phyloP scores from a whole-genome alignment of 164 flowering plant species.

The Pachysandra terminalis region DNA sequence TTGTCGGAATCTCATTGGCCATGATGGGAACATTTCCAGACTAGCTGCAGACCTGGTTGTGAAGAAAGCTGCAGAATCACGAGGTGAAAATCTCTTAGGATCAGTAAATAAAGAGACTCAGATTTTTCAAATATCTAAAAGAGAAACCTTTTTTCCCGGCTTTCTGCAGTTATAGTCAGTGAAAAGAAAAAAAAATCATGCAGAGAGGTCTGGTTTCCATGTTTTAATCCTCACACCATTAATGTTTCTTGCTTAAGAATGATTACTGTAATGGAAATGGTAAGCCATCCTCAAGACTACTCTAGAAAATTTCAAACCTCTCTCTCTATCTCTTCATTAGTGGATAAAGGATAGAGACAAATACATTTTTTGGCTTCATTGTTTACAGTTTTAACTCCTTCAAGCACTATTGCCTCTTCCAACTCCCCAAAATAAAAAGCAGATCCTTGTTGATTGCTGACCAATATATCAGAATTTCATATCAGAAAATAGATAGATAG shows the following conservation, averaged over 20 bases:
- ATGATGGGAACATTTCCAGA: conserved; percentile 94
- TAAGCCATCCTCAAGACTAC: conserved; percentile 20
- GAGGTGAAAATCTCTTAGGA: conserved; percentile 41
- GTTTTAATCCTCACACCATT: conserved; percentile 64
- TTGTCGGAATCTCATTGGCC: conserved; percentile 81
- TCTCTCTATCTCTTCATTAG: conserved; percentile 38
- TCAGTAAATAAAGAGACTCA: conserved; percentile 24
- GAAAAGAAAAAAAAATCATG: conserved; percentile 47
- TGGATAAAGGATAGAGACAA: conserved; percentile 12
- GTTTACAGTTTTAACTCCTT: conserved; percentile 57
- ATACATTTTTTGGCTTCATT: conserved; percentile 75
- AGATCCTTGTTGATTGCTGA: conserved; percentile 75
- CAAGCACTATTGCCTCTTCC: conserved; percentile 82
- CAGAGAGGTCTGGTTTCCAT: conserved; percentile 40
- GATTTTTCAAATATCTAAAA: background rate
- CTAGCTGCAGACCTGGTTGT: conserved; percentile 77
- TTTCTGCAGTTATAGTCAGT: conserved; percentile 42
- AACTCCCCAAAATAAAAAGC: conserved; percentile 91
- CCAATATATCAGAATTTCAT: conserved; percentile 9
- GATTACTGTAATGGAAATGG: conserved; percentile 62
- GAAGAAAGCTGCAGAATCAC: conserved; percentile 73
- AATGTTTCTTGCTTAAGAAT: conserved; percentile 45
- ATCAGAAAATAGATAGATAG: background rate
- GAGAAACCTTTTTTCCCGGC: conserved; percentile 3
- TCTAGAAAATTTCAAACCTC: conserved; percentile 46